Conservation (phyloP, 352 stramenopile genomes). For the Phytophthora ramorum region DNA sequence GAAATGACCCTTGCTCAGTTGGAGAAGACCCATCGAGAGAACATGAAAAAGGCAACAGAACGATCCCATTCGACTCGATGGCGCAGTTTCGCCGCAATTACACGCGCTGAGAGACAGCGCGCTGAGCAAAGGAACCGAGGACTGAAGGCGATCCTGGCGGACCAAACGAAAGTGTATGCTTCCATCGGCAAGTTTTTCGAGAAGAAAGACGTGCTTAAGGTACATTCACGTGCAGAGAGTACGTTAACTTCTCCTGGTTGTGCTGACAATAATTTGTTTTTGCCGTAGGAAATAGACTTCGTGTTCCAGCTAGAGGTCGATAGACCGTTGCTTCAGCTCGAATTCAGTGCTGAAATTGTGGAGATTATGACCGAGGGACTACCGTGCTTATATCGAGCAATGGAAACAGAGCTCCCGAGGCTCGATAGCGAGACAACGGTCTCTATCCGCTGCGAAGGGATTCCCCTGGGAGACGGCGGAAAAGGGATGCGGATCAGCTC, state of each 20-base stretch:
- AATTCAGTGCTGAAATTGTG: constrained; percentile 11
- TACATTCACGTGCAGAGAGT: neutral
- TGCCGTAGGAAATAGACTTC: constrained; percentile 15
- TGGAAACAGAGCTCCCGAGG: constrained; percentile 3
- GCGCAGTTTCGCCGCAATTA: neutral
- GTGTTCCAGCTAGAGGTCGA: constrained; percentile 15
- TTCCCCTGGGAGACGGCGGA: neutral
- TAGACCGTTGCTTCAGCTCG: neutral
- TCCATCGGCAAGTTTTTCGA: constrained; percentile 2
- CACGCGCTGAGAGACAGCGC: neutral
- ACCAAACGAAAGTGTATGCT: constrained; percentile 6
- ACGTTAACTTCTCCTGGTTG: neutral
- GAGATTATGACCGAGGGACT: constrained; percentile 9
- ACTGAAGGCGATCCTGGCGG: constrained; percentile 14
- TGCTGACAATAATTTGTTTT: neutral
- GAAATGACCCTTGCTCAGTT: neutral
- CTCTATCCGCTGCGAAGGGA: constrained; percentile 4
- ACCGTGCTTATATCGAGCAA: constrained; percentile 15
- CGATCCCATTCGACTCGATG: neutral
- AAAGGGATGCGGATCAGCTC: constrained; percentile 12
- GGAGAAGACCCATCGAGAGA: neutral
- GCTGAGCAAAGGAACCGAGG: constrained; percentile 25
- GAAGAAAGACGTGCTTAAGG: constrained; percentile 5
- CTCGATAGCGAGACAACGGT: constrained; percentile 1
- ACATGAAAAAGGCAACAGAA: neutral